phyloP scores from a whole-genome alignment of 495 filamentous ascomycete species.

The Penicillium canescens region DNA sequence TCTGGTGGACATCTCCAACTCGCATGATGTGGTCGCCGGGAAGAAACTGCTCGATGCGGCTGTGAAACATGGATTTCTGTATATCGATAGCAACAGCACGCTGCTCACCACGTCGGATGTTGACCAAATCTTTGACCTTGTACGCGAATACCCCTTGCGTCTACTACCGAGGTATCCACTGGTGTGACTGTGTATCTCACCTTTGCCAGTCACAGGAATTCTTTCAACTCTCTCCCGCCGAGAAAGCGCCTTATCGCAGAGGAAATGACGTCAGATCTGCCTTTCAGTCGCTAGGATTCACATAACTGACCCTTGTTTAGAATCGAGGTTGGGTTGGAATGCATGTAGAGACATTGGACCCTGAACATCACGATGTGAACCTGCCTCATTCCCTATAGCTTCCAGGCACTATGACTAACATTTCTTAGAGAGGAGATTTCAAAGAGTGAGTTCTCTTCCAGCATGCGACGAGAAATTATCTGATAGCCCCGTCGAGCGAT shows the following conservation, averaged over 20 bases:
- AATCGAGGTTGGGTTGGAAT: constrained; percentile 79
- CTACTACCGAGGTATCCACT: too few species aligned
- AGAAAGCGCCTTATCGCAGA: constrained; percentile 67
- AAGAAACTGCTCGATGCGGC: constrained; percentile 68
- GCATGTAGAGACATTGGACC: constrained; percentile 79
- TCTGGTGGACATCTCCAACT: constrained; percentile 61
- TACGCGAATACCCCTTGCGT: not conserved
- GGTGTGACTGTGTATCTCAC: constrained; percentile 29
- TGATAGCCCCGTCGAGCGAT: constrained; percentile 57
- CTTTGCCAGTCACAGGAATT: constrained; percentile 62
- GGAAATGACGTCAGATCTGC: constrained; percentile 46
- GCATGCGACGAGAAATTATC: too few species aligned
- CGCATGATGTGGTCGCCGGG: constrained; percentile 49
- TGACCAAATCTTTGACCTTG: constrained; percentile 55
- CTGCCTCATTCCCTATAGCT: too few species aligned
- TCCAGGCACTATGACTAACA: too few species aligned
- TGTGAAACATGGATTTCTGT: constrained; percentile 73
- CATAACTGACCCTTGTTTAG: constrained; percentile 19
- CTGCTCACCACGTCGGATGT: constrained; percentile 60
- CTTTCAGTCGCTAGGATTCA: not conserved
- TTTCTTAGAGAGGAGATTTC: constrained; percentile 6
- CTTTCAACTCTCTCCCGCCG: constrained; percentile 61
- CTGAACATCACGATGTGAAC: constrained; percentile 64
- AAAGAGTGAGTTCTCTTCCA: constrained; percentile 6
- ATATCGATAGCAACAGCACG: constrained; percentile 60